A percentile compares a stretch with the other conserved stretches of the same genome.
Conservation (phyloP, 768 basidiomycete species). For the Mycena indigotica region DNA sequence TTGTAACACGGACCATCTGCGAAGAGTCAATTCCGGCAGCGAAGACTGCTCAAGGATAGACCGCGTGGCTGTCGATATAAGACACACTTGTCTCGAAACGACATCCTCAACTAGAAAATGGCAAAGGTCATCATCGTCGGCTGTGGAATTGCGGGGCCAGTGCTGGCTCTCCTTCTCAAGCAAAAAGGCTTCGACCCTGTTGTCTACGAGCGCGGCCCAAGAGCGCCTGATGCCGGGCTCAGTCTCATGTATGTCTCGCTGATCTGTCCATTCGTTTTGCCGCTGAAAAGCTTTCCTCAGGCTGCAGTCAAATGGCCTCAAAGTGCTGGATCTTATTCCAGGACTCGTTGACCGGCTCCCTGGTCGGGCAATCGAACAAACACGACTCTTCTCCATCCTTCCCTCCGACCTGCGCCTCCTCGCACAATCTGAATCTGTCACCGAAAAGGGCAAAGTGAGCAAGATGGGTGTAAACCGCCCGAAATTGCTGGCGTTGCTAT, state of each 20-base stretch:
- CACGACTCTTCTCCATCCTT: constrained; percentile 23
- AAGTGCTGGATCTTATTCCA: constrained; percentile 30
- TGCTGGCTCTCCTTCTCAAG: constrained; percentile 41
- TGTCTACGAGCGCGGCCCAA: constrained; percentile 34
- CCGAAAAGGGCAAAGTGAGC: constrained; percentile 21
- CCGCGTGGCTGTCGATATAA: too few species aligned
- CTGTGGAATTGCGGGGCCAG: constrained; percentile 42
- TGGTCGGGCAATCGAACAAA: constrained; percentile 20
- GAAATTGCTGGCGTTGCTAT: constrained; percentile 32
- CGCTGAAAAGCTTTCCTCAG: constrained; percentile 15
- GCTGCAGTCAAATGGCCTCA: constrained; percentile 32
- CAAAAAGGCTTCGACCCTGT: constrained; percentile 40
- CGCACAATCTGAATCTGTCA: constrained; percentile 26
- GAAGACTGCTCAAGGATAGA: too few species aligned
- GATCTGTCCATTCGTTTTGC: not conserved
- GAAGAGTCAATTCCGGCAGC: too few species aligned
- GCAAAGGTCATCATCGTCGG: constrained; percentile 41
- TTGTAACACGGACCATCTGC: too few species aligned
- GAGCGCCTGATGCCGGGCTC: constrained; percentile 29
- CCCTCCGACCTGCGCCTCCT: constrained; percentile 31
- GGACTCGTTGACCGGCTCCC: constrained; percentile 29
- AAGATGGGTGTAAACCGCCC: constrained; percentile 35
- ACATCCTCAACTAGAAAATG: constrained; percentile 8
- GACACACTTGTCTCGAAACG: too few species aligned
- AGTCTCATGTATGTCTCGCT: constrained; percentile 32